Conservation (phyloP, 176 grass and related monocot species). For the Puya raimondii region DNA sequence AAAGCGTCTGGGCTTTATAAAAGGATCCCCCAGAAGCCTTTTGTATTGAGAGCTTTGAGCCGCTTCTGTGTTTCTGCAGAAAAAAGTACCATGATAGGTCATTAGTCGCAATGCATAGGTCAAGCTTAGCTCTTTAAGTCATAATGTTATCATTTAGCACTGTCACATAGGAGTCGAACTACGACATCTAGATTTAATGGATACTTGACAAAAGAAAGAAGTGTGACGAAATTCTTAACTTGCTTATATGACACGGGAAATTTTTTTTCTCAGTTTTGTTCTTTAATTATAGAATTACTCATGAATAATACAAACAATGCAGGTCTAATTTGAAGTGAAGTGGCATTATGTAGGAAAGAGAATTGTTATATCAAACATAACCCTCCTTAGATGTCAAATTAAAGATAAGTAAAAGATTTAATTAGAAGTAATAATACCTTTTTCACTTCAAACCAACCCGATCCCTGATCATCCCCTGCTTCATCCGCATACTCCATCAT, state of each 20-base stretch:
- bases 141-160: neutral
- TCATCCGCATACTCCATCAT: slow-evolving; percentile 50
- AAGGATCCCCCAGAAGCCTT: slow-evolving; percentile 38
- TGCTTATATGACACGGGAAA: neutral
- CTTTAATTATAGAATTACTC: neutral
- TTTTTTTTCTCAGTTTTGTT: neutral
- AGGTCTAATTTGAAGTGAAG: neutral
- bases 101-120: slow-evolving; percentile 3
- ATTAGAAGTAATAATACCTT: slow-evolving; percentile 34
- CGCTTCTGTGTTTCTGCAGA: slow-evolving; percentile 58
- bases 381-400: neutral
- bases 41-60: slow-evolving; percentile 55
- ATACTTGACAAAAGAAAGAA: neutral
- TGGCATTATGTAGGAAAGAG: too few species aligned
- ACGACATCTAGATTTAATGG: neutral
- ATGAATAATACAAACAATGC: neutral
- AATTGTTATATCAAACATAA: too few species aligned
- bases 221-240: neutral
- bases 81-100: slow-evolving; percentile 9
- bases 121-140: slow-evolving; percentile 6
- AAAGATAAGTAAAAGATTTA: neutral
- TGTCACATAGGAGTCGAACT: neutral
- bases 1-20: slow-evolving; percentile 32
- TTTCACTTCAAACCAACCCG: slow-evolving; percentile 94
- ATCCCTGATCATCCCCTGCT: slow-evolving; percentile 62